Base-by-base conservation (phyloP, 352 stramenopile species). In the Phytophthora aleatoria region DNA sequence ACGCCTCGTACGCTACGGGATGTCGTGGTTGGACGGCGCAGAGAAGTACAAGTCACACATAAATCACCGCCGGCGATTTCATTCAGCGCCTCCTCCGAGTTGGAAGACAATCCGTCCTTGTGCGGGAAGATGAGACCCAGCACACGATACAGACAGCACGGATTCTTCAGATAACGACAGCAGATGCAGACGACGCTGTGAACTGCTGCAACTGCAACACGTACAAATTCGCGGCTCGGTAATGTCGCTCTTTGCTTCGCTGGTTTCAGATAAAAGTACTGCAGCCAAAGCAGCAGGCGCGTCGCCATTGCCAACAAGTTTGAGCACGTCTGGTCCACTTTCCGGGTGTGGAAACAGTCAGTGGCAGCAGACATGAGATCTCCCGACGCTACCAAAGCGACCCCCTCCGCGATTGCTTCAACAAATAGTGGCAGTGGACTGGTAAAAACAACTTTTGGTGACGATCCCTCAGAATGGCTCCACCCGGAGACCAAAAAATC, bases 131-230 rank as follows among this genome's bases (percentile, higher is more conserved):
- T 87, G 3, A 90, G 57, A 20, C 55, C 50, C 2, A 94, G 59
- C 1, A 83, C 68, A 11, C 80, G 84, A 57, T 89, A 79, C 36
- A 94, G 50, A 45, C 88, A 96, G 50, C 86, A 94, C 9, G 83
- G 80, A 33, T 74, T 76, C 47, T 83, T 88, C 13, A 83, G 63
- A 52, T 92, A 91, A 9, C 82, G 78, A 50, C 67, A 78, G 54
- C 82, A 87, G 27, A 89, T 58, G 43, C 76, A 90, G 24, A 96
- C 78, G 15, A 80, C 82, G 28, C 85, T 95, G 70, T 95, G 91
- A 33, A 96, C 74, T 24, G 81, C 71, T 5, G 83, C 82, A 4
- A 83, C 67, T 6, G 81, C 85, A 8, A 95, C 59, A 4, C 80
- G 80, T 11, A 94, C 74, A 42, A 81, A 91, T 26, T 88, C 82